Base-by-base conservation (phyloP, 345 rosid species). In the Streptanthus diversifolius region DNA sequence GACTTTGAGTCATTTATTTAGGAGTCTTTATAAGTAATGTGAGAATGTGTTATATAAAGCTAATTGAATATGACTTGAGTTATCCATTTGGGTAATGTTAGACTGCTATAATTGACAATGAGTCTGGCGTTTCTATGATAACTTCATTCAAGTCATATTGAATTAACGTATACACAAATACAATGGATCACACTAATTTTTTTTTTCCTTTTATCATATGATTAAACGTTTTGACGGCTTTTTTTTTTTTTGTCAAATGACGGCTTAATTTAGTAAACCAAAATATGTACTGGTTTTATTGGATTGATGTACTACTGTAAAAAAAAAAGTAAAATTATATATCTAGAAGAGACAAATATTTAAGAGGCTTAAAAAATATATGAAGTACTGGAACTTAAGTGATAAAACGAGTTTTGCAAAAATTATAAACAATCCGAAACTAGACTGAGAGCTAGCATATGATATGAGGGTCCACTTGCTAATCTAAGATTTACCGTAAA, bases 401-500 rank as follows among this genome's bases (percentile, higher is more conserved):
- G 25, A 63, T 29, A 3, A n/a, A n/a, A 55, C 24, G 59, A 70
- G 37, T 33, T 35, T 5, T 47, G 44, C 39, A 30, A 29, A 62
- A 68, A 14, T 53, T 30, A 10, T 12, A 27, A 30, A 72, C 13
- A 63, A 15, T 32, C 39, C 27, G 35, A 64, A n/a, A 25, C 24
- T 2, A 40, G 18, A 64, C 57, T 64, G 71, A 74, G 67, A 74
- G 53, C 72, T 74, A 47, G 61, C 72, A 48, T 24, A 25, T 74
- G 53, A 47, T 44, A 53, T 8, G 35, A 73, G 15, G 59, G 40
- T 35, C 71, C 77, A 56, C 66, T 56, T 65, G 63, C 57, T 54
- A 43, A 63, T 72, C 48, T 54, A 72, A 72, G 51, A 55, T 55
- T 33, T 73, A 35, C 77, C 65, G 58, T 3, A 73, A 55, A 73